A percentile compares a stretch with the other conserved stretches of the same genome.
Conservation (phyloP, 2,329 filamentous ascomycete species). For the Penicillium digitatum region DNA sequence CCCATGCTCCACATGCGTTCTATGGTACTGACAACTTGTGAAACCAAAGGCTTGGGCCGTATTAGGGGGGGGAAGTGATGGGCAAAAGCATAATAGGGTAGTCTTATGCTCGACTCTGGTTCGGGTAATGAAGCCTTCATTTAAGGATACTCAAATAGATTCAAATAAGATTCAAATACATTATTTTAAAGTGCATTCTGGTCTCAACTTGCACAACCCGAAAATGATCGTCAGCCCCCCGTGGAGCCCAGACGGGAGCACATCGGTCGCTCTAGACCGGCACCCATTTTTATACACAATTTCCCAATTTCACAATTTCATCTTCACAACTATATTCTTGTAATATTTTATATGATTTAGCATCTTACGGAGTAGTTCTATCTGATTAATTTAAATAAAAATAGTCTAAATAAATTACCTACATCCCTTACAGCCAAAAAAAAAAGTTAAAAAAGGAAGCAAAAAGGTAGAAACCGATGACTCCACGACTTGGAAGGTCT, state of each 20-base stretch:
- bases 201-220: not conserved
- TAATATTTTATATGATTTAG: not conserved
- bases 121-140: slow-evolving; percentile 6
- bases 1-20: not conserved
- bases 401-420: not conserved
- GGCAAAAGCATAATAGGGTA: not conserved
- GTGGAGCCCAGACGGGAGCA: slow-evolving; percentile 8
- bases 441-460: not conserved
- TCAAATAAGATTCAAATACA: not conserved
- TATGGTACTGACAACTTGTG: slow-evolving; percentile 1
- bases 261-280: slow-evolving; percentile 12
- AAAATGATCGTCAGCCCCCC: slow-evolving; percentile 19
- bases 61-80: not conserved
- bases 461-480: slow-evolving; percentile 17
- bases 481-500: slow-evolving; percentile 25
- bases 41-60: not conserved
- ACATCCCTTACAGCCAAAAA: slow-evolving; percentile 4
- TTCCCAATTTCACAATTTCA: not conserved
- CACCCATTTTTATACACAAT: not conserved
- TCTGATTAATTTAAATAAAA: not conserved
- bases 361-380: not conserved
- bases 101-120: slow-evolving; percentile 2
- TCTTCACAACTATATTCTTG: no score
- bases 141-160: not conserved
- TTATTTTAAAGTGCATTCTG: not conserved